Evolutionary conservation across 1,139 yeast species (phyloP).

Genomic region (Lodderomyces jiufengensis): DNA sequence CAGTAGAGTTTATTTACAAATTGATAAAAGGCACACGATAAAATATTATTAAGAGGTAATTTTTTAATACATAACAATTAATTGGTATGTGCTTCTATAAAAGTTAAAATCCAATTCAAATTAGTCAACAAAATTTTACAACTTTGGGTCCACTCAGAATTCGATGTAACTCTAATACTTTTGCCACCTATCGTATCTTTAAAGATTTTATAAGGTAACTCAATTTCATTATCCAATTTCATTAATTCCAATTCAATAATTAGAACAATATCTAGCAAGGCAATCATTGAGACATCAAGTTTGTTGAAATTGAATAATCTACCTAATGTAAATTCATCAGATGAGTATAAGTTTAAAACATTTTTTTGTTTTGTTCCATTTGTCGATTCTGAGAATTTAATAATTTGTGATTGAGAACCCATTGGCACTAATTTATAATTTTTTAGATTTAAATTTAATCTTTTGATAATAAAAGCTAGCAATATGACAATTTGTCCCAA

Average conservation of each 20-base stretch:
- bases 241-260: constrained; percentile 54
- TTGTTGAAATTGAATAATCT: constrained; percentile 67
- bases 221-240: constrained; percentile 51
- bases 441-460: constrained; percentile 52
- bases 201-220: constrained; percentile 63
- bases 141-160: constrained; percentile 86
- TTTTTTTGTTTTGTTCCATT: constrained; percentile 23
- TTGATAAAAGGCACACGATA: no score
- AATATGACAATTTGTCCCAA: constrained; percentile 79
- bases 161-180: constrained; percentile 68
- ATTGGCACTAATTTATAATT: constrained; percentile 71
- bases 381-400: constrained; percentile 36
- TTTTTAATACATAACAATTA: no score
- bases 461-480: constrained; percentile 58
- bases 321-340: constrained; percentile 67
- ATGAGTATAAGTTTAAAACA: constrained; percentile 50
- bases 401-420: constrained; percentile 82
- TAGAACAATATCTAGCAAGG: constrained; percentile 58
- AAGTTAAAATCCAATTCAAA: constrained; percentile 53
- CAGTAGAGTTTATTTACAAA: no score
- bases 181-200: constrained; percentile 73
- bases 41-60: no score
- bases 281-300: constrained; percentile 74
- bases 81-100: constrained; percentile 36
- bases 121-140: constrained; percentile 79